Conservation (phyloP, 2,329 filamentous ascomycete genomes). For the Seiridium unicorne region DNA sequence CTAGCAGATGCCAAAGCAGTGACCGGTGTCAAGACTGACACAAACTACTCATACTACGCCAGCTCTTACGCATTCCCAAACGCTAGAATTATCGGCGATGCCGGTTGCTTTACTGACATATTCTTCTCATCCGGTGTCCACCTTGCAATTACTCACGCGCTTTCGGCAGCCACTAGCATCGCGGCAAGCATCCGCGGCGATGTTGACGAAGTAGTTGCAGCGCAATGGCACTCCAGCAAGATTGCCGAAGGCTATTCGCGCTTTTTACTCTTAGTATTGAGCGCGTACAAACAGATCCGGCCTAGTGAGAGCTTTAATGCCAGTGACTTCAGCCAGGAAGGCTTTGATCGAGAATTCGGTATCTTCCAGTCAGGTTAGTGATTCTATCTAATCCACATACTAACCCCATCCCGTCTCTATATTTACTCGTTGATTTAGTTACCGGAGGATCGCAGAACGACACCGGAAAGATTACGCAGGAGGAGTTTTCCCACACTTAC, state of each 20-base stretch:
- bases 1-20: slow-evolving; percentile 30
- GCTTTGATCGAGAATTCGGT: slow-evolving; percentile 41
- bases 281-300: slow-evolving; percentile 38
- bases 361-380: slow-evolving; percentile 35
- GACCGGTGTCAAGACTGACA: slow-evolving; percentile 29
- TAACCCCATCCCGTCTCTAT: neutral
- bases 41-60: slow-evolving; percentile 47
- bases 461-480: too few relatives aligned
- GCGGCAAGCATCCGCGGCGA: slow-evolving; percentile 35
- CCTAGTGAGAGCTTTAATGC: slow-evolving; percentile 32
- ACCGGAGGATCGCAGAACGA: too few relatives aligned
- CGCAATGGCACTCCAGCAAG: slow-evolving; percentile 43
- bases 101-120: slow-evolving; percentile 48
- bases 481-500: too few relatives aligned
- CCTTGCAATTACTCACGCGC: slow-evolving; percentile 37
- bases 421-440: neutral
- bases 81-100: slow-evolving; percentile 42
- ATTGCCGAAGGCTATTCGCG: slow-evolving; percentile 43
- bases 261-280: slow-evolving; percentile 42
- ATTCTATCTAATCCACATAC: slow-evolving; percentile 2
- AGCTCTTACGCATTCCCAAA: slow-evolving; percentile 37
- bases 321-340: slow-evolving; percentile 39
- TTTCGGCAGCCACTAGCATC: slow-evolving; percentile 45
- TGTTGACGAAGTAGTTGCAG: slow-evolving; percentile 32
- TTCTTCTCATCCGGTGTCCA: slow-evolving; percentile 48